Conservation (phyloP, 2,329 filamentous ascomycete genomes). For the Ilyonectria mors-panacis region DNA sequence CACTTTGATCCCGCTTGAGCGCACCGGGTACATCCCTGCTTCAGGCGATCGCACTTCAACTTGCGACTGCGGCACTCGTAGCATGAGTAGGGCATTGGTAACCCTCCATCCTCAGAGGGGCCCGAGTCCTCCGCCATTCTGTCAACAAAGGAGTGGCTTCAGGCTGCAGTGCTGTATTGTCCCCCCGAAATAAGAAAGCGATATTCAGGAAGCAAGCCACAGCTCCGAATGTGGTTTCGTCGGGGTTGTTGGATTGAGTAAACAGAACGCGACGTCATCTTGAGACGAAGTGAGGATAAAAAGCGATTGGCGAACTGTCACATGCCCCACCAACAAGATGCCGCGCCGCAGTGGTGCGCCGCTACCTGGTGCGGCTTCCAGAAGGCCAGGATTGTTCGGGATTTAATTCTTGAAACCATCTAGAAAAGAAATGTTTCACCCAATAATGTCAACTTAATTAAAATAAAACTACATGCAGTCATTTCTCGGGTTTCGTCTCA, state of each 20-base stretch:
- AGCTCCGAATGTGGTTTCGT: neutral
- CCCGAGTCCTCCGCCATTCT: constrained; percentile 32
- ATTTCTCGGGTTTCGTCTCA: neutral
- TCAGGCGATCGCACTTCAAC: constrained; percentile 49
- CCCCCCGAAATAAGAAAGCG: neutral
- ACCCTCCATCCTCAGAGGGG: neutral
- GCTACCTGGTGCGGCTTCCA: neutral
- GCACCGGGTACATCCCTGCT: constrained; percentile 47
- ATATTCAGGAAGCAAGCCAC: neutral
- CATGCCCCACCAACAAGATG: constrained; percentile 8
- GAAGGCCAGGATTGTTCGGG: neutral
- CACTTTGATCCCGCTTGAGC: constrained; percentile 38
- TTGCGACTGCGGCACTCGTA: constrained; percentile 48
- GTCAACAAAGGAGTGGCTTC: neutral
- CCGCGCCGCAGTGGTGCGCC: neutral
- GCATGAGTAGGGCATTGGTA: constrained; percentile 46
- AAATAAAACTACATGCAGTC: neutral
- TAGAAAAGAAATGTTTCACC: neutral
- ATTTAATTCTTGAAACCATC: neutral
- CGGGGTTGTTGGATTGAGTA: neutral
- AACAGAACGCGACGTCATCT: neutral
- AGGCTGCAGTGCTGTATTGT: neutral
- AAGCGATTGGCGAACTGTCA: neutral
- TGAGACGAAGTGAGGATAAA: neutral
- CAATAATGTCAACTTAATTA: neutral